phyloP scores from a whole-genome alignment of 1,284 basidiomycete species.

The Leccinum subatratum region DNA sequence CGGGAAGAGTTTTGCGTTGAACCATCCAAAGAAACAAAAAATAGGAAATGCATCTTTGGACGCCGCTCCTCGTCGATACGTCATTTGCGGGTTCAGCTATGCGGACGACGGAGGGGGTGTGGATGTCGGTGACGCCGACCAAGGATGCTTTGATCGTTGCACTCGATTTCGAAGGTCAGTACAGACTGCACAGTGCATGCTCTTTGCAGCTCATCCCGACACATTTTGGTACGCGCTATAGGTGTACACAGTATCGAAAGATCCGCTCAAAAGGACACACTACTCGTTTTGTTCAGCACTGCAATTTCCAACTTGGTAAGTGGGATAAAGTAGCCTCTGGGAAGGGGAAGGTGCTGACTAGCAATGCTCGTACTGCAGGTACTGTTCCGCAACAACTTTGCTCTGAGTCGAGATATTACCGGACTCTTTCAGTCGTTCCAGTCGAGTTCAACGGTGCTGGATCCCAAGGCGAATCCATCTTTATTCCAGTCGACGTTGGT shows the following conservation, averaged over 20 bases:
- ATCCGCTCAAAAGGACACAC: constrained; percentile 58
- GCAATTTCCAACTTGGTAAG: constrained; percentile 54
- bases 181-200: too few relatives aligned
- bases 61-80: constrained; percentile 57
- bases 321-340: background rate
- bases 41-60: too few relatives aligned
- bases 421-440: constrained; percentile 64
- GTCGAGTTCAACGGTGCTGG: constrained; percentile 53
- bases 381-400: constrained; percentile 63
- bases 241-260: constrained; percentile 63
- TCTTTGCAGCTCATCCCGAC: background rate
- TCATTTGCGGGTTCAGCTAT: constrained; percentile 66
- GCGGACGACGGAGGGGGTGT: constrained; percentile 62
- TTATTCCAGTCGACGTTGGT: constrained; percentile 56
- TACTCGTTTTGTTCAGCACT: constrained; percentile 61
- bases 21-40: too few relatives aligned
- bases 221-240: constrained; percentile 19
- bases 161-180: constrained; percentile 57
- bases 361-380: constrained; percentile 35
- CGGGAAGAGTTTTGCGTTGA: constrained; percentile 58
- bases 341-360: background rate
- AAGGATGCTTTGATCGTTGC: constrained; percentile 51
- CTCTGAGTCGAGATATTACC: constrained; percentile 52
- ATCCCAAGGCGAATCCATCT: constrained; percentile 53
- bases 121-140: constrained; percentile 66